phyloP scores from a whole-genome alignment of 2,329 filamentous ascomycete genomes.

The Arthrinium phaeospermum region DNA sequence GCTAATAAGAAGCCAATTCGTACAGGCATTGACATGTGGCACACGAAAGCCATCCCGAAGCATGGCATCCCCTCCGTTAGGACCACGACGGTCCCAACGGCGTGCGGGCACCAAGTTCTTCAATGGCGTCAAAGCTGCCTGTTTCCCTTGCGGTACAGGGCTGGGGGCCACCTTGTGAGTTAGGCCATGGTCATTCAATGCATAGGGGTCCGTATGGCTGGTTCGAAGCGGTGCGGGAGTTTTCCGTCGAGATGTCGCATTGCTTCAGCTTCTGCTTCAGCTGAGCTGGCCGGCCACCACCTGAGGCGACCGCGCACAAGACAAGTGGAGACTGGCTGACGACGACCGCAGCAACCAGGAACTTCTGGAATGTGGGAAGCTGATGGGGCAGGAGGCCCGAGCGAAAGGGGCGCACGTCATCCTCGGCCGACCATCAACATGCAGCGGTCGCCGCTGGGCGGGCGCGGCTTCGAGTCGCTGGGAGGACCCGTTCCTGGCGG shows the following conservation, averaged over 20 bases:
- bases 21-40: constrained; percentile 70
- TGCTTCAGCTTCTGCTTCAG: not conserved
- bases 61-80: constrained; percentile 69
- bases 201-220: not conserved
- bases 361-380: constrained; percentile 56
- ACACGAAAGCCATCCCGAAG: constrained; percentile 65
- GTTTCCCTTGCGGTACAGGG: constrained; percentile 64
- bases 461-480: constrained; percentile 65
- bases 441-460: constrained; percentile 64
- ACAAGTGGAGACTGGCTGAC: not conserved
- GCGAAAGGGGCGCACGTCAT: constrained; percentile 64
- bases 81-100: constrained; percentile 73
- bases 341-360: constrained; percentile 46
- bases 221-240: not conserved
- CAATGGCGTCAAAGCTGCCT: constrained; percentile 64
- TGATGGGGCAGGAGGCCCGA: constrained; percentile 59
- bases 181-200: too few relatives aligned
- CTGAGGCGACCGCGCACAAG: not conserved
- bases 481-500: constrained; percentile 62
- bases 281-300: not conserved
- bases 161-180: constrained; percentile 59
- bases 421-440: constrained; percentile 68
- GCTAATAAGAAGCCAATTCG: constrained; percentile 30
- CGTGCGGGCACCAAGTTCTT: constrained; percentile 73
- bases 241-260: not conserved